Percentiles rank a stretch among this genome's conserved stretches.
Conservation (phyloP, 352 stramenopile species). For the Phytophthora pluvialis region DNA sequence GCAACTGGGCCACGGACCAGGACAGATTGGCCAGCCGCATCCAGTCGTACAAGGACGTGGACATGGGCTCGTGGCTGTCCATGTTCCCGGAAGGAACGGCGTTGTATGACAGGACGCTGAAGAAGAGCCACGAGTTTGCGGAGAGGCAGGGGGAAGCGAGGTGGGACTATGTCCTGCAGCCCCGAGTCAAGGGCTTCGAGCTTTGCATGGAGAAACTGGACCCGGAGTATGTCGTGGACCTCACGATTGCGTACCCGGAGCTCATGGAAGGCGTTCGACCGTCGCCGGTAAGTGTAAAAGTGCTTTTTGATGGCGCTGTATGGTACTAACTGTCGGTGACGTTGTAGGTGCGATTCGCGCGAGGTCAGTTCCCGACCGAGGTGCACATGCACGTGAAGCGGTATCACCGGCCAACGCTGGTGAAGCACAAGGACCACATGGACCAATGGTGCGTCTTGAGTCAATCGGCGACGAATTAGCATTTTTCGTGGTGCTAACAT, state of each 20-base stretch:
- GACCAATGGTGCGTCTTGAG: constrained; percentile 45
- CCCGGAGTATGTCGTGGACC: constrained; percentile 72
- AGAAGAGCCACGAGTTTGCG: constrained; percentile 67
- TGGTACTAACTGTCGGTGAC: not conserved
- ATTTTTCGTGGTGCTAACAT: not conserved
- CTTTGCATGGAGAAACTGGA: constrained; percentile 70
- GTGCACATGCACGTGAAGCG: constrained; percentile 80
- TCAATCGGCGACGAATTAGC: not conserved
- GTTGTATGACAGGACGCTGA: constrained; percentile 71
- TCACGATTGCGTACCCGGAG: constrained; percentile 82
- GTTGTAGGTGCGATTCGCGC: constrained; percentile 56
- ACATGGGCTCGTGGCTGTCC: constrained; percentile 60
- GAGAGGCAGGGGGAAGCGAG: constrained; percentile 45
- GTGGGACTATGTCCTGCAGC: constrained; percentile 77
- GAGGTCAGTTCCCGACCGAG: constrained; percentile 69
- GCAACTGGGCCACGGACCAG: constrained; percentile 74
- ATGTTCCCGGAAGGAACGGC: constrained; percentile 87
- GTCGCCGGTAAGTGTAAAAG: constrained; percentile 50
- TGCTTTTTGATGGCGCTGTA: too few relatives aligned
- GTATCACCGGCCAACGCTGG: constrained; percentile 54
- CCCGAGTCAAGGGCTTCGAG: constrained; percentile 71
- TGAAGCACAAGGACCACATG: constrained; percentile 56
- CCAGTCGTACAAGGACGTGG: constrained; percentile 55
- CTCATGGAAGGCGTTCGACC: constrained; percentile 70
- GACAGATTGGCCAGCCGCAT: constrained; percentile 54